These are phyloP conservation scores for Leccinum angustisporum DNA, from an alignment of 1,284 basidiomycete genomes.

Conservation along the genomic window DNA sequence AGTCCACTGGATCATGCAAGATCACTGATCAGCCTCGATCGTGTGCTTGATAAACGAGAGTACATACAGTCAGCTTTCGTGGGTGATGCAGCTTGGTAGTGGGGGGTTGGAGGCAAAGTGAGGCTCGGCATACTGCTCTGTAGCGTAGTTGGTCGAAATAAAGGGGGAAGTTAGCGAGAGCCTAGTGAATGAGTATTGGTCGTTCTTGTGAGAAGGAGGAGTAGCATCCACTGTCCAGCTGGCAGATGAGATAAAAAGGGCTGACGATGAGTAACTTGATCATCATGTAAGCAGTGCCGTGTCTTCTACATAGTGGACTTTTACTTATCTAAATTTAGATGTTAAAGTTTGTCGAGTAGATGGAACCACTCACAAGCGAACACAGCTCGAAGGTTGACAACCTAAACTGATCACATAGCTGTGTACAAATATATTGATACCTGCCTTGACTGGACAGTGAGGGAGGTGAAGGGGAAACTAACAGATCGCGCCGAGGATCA, in stretches of 20 bases:
- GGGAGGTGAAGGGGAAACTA: not conserved
- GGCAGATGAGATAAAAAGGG: not conserved
- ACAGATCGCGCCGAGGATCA: not conserved
- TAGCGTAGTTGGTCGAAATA: not conserved
- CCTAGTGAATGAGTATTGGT: not conserved
- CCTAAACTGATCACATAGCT: not conserved
- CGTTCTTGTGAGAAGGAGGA: not conserved
- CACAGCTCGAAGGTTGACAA: not conserved
- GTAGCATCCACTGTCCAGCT: not conserved
- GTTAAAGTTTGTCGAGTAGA: not conserved
- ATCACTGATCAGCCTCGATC: not conserved
- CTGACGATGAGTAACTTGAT: not conserved
- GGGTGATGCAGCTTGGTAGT: conserved; percentile 22
- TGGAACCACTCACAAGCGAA: not conserved
- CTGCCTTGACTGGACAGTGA: not conserved
- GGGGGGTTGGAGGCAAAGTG: conserved; percentile 22
- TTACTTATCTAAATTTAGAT: not conserved
- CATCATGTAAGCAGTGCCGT: not conserved
- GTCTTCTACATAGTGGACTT: too few relatives aligned
- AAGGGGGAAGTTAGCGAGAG: not conserved
- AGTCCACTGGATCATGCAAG: conserved; percentile 53
- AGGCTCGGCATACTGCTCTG: conserved; percentile 15
- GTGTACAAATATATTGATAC: not conserved
- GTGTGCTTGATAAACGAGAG: not conserved
- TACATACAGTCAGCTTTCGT: conserved; percentile 24